Percentiles rank a stretch among this genome's conserved stretches.
These are phyloP conservation scores for Purpureocillium takamizusanense DNA, from an alignment of 2,329 filamentous ascomycete species.

Conservation along the genomic window DNA sequence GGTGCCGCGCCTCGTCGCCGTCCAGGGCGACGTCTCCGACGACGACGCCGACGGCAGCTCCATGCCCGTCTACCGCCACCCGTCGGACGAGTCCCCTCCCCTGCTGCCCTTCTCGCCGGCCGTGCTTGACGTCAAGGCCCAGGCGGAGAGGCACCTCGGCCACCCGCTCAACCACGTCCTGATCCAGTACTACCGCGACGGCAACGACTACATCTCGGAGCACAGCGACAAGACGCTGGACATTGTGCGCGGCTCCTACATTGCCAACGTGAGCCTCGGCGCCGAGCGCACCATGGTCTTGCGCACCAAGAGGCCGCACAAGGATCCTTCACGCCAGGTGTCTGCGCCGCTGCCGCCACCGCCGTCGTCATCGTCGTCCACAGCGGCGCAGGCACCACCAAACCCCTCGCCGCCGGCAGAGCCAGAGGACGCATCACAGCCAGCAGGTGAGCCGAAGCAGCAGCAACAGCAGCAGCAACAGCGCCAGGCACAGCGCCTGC, in stretches of 20 bases:
- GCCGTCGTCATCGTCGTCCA: not conserved
- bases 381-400: too few relatives aligned
- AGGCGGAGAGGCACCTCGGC: conserved; percentile 63
- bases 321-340: conserved; percentile 20
- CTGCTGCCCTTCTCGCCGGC: conserved; percentile 66
- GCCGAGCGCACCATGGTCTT: conserved; percentile 86
- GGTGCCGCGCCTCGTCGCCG: conserved; percentile 83
- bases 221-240: conserved; percentile 97
- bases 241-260: conserved; percentile 69
- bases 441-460: too few relatives aligned
- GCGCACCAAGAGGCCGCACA: conserved; percentile 62
- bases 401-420: conserved; percentile 11
- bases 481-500: conserved; percentile 56
- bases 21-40: conserved; percentile 62
- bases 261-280: conserved; percentile 91
- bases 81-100: conserved; percentile 77
- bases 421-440: too few relatives aligned
- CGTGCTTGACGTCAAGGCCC: conserved; percentile 57
- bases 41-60: conserved; percentile 62
- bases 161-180: conserved; percentile 85
- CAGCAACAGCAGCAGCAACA: conserved; percentile 7
- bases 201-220: conserved; percentile 87
- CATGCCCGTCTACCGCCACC: conserved; percentile 87
- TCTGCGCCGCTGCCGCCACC: not conserved
- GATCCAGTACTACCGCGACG: conserved; percentile 86